Conservation (phyloP, 345 rosid genomes). For the thale cress (Arabidopsis thaliana) region TAIR10.1 NC_003070.9:19867001-19867500, state of each 20-base stretch:
- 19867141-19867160: slow-evolving; percentile 14
- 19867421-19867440: background rate
- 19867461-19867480: no score
- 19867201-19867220: slow-evolving; percentile 48
- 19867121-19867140: slow-evolving; percentile 22
- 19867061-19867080: slow-evolving; percentile 98
- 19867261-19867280: slow-evolving; percentile 15
- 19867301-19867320: slow-evolving; percentile 29
- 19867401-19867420: slow-evolving; percentile 33
- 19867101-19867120: slow-evolving; percentile 48
- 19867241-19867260: slow-evolving; percentile 32
- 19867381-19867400: slow-evolving; percentile 26
- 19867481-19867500: no score
- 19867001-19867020: slow-evolving; percentile 87
- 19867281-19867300: slow-evolving; percentile 8
- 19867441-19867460: no score
- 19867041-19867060: slow-evolving; percentile 77
- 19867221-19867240: slow-evolving; percentile 39
- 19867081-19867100: slow-evolving; percentile 89
- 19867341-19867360: slow-evolving; percentile 11
- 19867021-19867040: slow-evolving; percentile 82
- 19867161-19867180: slow-evolving; percentile 42
- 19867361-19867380: slow-evolving; percentile 11
- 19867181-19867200: slow-evolving; percentile 68
- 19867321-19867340: slow-evolving; percentile 44